Percentiles rank a stretch among this genome's conserved stretches.
Conservation (phyloP, 805 yeast species). For the Metschnikowia arizonensis region DNA sequence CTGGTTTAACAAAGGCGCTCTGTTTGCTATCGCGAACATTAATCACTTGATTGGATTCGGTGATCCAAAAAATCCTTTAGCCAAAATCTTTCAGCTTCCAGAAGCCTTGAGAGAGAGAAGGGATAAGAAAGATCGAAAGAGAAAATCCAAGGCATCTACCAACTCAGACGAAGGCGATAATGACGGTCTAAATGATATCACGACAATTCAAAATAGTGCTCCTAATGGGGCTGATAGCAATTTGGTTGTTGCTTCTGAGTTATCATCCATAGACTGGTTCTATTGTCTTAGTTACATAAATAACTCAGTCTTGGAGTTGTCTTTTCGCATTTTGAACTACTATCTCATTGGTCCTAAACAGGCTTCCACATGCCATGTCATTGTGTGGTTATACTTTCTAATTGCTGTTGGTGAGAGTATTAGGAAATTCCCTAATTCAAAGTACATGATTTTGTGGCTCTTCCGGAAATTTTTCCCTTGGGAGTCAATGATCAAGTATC, state of each 20-base stretch:
- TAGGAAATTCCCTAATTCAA: constrained; percentile 42
- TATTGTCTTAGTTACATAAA: constrained; percentile 52
- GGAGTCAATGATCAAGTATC: constrained; percentile 58
- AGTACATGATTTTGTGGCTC: constrained; percentile 46
- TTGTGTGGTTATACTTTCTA: constrained; percentile 74
- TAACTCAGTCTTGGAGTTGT: constrained; percentile 60
- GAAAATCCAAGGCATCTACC: constrained; percentile 32
- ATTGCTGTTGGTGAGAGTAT: constrained; percentile 58
- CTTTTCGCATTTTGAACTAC: constrained; percentile 63
- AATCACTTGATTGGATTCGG: constrained; percentile 77
- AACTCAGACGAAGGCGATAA: constrained; percentile 13
- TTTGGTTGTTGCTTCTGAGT: constrained; percentile 31
- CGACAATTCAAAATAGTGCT: constrained; percentile 2
- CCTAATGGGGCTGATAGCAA: constrained; percentile 28
- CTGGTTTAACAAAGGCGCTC: constrained; percentile 73
- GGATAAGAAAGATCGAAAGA: constrained; percentile 65
- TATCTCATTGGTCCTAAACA: constrained; percentile 69
- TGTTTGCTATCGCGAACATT: constrained; percentile 72
- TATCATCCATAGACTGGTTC: constrained; percentile 49
- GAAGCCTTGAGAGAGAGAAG: constrained; percentile 68
- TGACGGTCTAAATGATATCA: constrained; percentile 16
- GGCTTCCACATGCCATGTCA: constrained; percentile 65
- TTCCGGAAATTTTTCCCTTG: constrained; percentile 62
- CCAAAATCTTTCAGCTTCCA: constrained; percentile 66
- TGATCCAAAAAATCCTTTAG: constrained; percentile 70